Base-by-base conservation (phyloP, 2,329 filamentous ascomycete genomes). In the Penicillium hordei region DNA sequence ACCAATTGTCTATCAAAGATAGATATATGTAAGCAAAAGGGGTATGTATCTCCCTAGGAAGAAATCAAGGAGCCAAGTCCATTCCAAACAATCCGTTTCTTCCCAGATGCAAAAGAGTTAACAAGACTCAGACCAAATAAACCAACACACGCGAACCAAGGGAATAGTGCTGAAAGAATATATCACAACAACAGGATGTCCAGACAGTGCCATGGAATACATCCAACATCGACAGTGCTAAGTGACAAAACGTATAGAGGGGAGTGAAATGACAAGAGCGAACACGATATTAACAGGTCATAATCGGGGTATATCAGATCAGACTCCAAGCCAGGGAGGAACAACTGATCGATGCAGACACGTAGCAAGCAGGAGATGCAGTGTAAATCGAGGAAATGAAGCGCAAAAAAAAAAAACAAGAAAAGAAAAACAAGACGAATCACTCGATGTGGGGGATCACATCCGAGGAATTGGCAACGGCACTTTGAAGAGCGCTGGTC, bases 401-500 rank as follows among this genome's bases (percentile, higher is more conserved):
- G 23, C 39, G 39, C n/a, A 17, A 9, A 23, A 21, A 27, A 33
- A 27, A 8, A 10, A 23, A 0, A n/a, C n/a, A n/a, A n/a, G n/a
- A n/a, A 23, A 23, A 23, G 3, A 0, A 33, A 33, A 13, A 33
- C 31, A 40, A 43, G 29, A 4, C 10, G 9, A 23, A 50, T 60
- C 38, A 53, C 44, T 31, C 57, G 25, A 58, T 4, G 12, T 50
- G 50, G 1, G 62, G 65, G 13, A 65, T 56, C 48, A 57, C 57
- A 17, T 67, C 64, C 74, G 91, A 85, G 0, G 90, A 83, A 65
- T 95, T 96, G 31, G 88, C 86, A 67, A 97, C 85, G 3, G 92
- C 93, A 66, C 88, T 91, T 75, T 97, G 90, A 65, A 97, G 76
- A 7, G 94, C 94, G 68, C 88, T 92, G 4, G 91, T 94, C 51